phyloP scores from a whole-genome alignment of 148 eudicot species.

The Amaranthus hypochondriacus region DNA sequence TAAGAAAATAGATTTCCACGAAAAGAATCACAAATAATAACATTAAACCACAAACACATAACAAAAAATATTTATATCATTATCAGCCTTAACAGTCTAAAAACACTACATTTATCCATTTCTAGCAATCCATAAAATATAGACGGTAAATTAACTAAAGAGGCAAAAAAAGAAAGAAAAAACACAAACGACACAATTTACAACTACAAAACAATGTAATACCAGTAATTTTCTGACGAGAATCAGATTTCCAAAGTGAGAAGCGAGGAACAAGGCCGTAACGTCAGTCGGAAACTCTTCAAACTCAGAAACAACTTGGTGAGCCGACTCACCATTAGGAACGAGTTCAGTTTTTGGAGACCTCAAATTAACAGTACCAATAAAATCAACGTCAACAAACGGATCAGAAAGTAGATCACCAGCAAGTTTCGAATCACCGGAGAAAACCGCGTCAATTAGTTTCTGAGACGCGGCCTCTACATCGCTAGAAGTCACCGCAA shows the following conservation, averaged over 20 bases:
- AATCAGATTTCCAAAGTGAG: constrained; percentile 48
- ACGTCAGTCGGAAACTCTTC: constrained; percentile 72
- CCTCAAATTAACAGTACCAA: constrained; percentile 49
- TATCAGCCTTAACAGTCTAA: background rate
- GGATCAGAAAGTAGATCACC: constrained; percentile 40
- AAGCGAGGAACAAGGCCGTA: constrained; percentile 61
- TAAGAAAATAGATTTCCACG: too few relatives aligned
- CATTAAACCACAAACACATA: too few relatives aligned
- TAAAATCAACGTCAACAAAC: constrained; percentile 50
- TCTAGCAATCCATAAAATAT: background rate
- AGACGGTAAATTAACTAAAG: background rate
- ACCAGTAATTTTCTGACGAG: constrained; percentile 62
- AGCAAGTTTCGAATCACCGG: constrained; percentile 37
- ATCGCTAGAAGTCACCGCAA: constrained; percentile 40
- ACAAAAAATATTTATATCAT: too few relatives aligned
- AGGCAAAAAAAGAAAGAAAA: background rate
- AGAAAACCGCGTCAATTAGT: constrained; percentile 49
- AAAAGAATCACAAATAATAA: too few relatives aligned
- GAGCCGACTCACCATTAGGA: constrained; percentile 43
- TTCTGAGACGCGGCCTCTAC: constrained; percentile 34
- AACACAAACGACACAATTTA: background rate
- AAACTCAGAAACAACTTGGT: constrained; percentile 40
- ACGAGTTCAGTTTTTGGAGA: constrained; percentile 47
- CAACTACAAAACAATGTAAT: background rate
- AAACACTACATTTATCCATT: background rate